Evolutionary conservation across 768 basidiomycete species (phyloP), one percentile per base, ranked within the genome.

Genomic region (Naganishia randhawae): DNA sequence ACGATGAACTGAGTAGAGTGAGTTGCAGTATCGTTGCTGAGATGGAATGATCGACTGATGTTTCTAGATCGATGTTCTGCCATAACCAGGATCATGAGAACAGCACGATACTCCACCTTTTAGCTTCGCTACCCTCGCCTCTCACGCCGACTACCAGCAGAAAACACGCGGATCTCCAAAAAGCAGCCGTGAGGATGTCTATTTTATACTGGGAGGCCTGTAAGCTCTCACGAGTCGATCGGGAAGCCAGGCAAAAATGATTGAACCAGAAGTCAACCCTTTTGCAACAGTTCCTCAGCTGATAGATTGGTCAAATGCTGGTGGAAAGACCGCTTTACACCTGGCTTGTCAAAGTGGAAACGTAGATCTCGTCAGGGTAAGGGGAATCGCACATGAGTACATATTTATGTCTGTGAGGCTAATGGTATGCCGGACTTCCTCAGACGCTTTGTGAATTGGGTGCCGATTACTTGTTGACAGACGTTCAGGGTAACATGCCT

Each of bases 371-470:
- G 92, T 91, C 68, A 83, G 89, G 74, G 92, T 93, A 75, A 72
- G 86, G 11, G n/a, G 37, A 61, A 29, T 84, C n/a, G 53, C n/a
- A 10, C 45, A 1, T 7, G 3, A 61, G 33, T 8, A 13, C 19
- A 0, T 2, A 7, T 66, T 41, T 53, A 37, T 72, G 69, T 67
- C 65, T 62, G 48, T 22, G n/a, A n/a, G n/a, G n/a, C n/a, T 68
- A 31, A 50, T 35, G 33, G 51, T 42, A n/a, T 65, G 16, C 51
- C 75, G 0, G 31, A 22, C 57, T 2, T n/a, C 32, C 13, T 62
- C 27, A 92, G 92, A 91, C 93, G 87, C 83, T 95, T 50, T 92
- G 89, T 78, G 92, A 95, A 81, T 81, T 92, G 22, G 91, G 88
- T 6, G 94, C 93, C 31, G 94, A 96, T 80, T 84, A 89, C 72